Base-by-base conservation (phyloP, 345 rosid species). In the Citrus sp. region DNA sequence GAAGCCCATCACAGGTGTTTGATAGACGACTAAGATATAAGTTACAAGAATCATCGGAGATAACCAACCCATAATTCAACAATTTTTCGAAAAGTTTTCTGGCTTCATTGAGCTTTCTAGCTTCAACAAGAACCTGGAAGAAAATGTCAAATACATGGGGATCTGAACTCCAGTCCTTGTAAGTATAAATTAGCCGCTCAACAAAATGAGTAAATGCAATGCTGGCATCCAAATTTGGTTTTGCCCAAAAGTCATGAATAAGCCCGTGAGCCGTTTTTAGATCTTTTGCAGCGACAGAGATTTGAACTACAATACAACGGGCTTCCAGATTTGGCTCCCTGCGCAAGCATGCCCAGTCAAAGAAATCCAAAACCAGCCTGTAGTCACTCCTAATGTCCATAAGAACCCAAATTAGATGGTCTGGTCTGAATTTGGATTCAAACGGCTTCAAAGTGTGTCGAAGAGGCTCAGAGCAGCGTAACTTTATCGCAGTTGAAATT, bases 161-260 rank as follows among this genome's bases (percentile, higher is more conserved):
- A 85, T 94, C 88, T 35, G 97, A 91, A 73, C 99, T 91, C 99
- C 98, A 96, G 54, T 91, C 93, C 86, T 94, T 94, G 73, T 91
- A 91, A 2, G 98, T 96, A 78, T 92, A 92, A 60, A 96, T 86
- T 66, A 96, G 79, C 68, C 72, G 83, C 72, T 92, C 88, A 76
- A 88, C 80, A 83, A 92, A 90, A 76, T 77, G 88, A 69, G 81
- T 62, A 78, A 86, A 92, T 22, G 89, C 84, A 78, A 64, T 80
- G 83, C 79, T 56, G 76, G 86, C 74, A 86, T 89, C 92, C 75
- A 85, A 62, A 84, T 87, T 87, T 38, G 88, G 87, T 56, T 84
- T 92, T 75, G 79, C 85, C 96, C 97, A 94, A 73, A 87, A 92
- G 72, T 90, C 91, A 14, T 70, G 81, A 30, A 92, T 81, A 30